phyloP scores from a whole-genome alignment of 2,329 filamentous ascomycete genomes.

The Ceratocystiopsis minuta region DNA sequence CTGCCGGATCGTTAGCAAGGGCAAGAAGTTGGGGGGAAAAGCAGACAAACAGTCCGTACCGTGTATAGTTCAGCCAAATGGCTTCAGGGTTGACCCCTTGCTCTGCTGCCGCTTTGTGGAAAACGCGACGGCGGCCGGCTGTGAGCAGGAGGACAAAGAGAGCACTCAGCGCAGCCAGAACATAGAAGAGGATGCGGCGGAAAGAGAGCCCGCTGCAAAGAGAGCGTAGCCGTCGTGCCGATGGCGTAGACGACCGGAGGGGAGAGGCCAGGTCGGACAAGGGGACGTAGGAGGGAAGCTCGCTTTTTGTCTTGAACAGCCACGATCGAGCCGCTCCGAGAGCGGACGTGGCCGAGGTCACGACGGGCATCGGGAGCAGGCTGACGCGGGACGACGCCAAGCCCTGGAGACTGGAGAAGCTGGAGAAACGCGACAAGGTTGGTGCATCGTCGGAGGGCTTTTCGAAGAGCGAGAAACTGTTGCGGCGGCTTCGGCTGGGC shows the following conservation, averaged over 20 bases:
- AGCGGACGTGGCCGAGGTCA: slow-evolving; percentile 7
- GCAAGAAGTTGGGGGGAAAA: background rate
- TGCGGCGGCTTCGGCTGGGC: slow-evolving; percentile 5
- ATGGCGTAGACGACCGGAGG: background rate
- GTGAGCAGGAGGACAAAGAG: slow-evolving; percentile 11
- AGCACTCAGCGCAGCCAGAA: slow-evolving; percentile 11
- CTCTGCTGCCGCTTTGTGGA: slow-evolving; percentile 3
- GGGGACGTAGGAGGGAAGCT: slow-evolving; percentile 5
- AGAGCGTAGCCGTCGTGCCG: slow-evolving; percentile 8
- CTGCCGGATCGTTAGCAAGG: slow-evolving; percentile 23
- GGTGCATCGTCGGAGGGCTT: slow-evolving; percentile 1
- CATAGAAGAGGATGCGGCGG: slow-evolving; percentile 29
- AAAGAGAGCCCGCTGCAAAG: slow-evolving; percentile 31
- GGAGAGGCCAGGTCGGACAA: slow-evolving; percentile 1
- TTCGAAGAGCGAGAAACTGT: slow-evolving; percentile 8
- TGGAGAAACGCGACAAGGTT: slow-evolving; percentile 1
- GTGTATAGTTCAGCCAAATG: slow-evolving; percentile 22
- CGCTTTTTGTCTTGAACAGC: background rate
- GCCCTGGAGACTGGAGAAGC: slow-evolving; percentile 5
- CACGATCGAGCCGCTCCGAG: background rate
- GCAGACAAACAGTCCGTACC: slow-evolving; percentile 18
- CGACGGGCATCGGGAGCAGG: slow-evolving; percentile 8
- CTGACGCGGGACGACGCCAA: background rate
- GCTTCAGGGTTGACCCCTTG: slow-evolving; percentile 10
- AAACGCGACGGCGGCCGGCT: slow-evolving; percentile 8